These are phyloP conservation scores for Apiotrichum sp. DNA, from an alignment of 1,284 basidiomycete species.

Conservation along the genomic window DNA sequence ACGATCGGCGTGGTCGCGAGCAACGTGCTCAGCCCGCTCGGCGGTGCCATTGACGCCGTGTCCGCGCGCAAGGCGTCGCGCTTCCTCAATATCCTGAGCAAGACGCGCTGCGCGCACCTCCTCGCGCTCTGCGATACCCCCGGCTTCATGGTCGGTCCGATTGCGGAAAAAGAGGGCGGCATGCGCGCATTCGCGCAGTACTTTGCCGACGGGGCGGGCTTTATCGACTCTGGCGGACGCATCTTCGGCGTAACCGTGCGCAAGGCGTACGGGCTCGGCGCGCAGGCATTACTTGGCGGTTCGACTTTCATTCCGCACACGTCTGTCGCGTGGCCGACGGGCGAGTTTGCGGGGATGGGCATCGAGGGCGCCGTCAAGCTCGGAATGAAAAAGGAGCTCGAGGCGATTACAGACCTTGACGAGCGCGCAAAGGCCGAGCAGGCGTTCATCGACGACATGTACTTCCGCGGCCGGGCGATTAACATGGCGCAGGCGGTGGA, in stretches of 20 bases:
- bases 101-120: conserved; percentile 13
- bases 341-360: conserved; percentile 20
- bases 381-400: conserved; percentile 19
- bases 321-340: conserved; percentile 15
- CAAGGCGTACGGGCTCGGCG: conserved; percentile 19
- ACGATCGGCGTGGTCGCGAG: conserved; percentile 14
- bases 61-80: conserved; percentile 14
- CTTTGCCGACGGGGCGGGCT: conserved; percentile 13
- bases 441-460: conserved; percentile 18
- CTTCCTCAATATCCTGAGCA: conserved; percentile 16
- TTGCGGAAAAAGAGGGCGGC: conserved; percentile 16
- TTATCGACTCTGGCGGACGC: conserved; percentile 14
- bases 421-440: conserved; percentile 11
- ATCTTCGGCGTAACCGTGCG: conserved; percentile 16
- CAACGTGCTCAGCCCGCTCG: conserved; percentile 14
- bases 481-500: conserved; percentile 19
- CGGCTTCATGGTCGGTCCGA: conserved; percentile 19
- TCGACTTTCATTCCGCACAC: conserved; percentile 12
- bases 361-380: conserved; percentile 21
- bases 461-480: conserved; percentile 13
- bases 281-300: conserved; percentile 17
- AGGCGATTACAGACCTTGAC: conserved; percentile 7
- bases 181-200: conserved; percentile 15
- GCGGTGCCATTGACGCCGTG: conserved; percentile 15
- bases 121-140: conserved; percentile 18